A percentile compares a stretch with the other conserved stretches of the same genome.
phyloP scores from a whole-genome alignment of 2,329 filamentous ascomycete species.

The Sporothrix pseudoabietina region DNA sequence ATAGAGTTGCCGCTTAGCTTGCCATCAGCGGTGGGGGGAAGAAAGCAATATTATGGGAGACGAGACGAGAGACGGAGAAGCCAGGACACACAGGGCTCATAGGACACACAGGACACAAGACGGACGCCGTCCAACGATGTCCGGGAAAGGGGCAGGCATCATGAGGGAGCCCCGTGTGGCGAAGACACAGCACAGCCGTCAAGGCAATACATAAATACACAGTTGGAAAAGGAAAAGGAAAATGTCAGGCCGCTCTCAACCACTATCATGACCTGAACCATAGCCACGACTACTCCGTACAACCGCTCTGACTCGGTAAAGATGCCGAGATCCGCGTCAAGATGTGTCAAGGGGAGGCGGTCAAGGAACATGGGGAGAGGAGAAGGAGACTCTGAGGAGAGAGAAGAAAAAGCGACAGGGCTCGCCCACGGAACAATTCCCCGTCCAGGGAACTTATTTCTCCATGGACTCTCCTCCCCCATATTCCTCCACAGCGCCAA shows the following conservation, averaged over 20 bases:
- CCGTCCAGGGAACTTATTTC: neutral
- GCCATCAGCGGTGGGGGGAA: neutral
- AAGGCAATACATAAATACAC: neutral
- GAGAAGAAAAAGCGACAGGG: neutral
- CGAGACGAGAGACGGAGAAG: neutral
- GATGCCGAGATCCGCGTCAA: conserved; percentile 12
- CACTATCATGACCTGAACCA: neutral
- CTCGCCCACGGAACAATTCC: neutral
- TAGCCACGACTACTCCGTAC: neutral
- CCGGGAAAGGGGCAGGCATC: neutral
- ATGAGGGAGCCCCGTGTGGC: neutral
- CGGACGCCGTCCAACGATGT: neutral
- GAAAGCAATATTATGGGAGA: neutral
- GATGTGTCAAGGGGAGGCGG: conserved; percentile 8
- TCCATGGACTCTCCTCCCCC: neutral
- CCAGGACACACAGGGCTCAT: neutral
- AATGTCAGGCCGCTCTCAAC: neutral
- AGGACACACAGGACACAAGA: neutral
- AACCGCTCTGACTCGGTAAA: neutral
- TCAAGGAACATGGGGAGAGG: neutral
- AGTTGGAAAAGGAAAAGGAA: neutral
- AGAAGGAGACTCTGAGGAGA: no score
- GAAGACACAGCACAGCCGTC: neutral
- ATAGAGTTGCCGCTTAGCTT: neutral
- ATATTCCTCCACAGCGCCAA: neutral